Base-by-base conservation (phyloP, 139 green algal genomes). In the Ettlia oleoabundans region DNA sequence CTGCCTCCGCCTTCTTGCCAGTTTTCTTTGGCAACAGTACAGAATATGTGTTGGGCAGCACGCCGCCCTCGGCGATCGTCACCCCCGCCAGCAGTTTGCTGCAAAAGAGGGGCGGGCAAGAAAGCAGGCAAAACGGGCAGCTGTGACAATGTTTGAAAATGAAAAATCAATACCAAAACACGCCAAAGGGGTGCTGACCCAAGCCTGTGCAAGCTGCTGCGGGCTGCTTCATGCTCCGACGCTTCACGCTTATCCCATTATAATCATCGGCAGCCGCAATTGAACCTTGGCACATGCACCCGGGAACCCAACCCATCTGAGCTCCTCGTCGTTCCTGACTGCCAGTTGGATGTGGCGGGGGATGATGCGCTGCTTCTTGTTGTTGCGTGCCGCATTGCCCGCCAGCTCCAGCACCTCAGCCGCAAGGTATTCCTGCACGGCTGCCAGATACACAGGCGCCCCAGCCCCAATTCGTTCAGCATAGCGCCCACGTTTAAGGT, bases 31-130 rank as follows among this genome's bases (percentile, higher is more conserved):
- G 92, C 69, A 97, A 89, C 43, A 97, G 87, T 26, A 96, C 92
- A 13, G 80, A 86, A 83, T 97, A 93, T 83, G 96, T 97, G 90
- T 96, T 97, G 81, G 94, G 94, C 67, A 97, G 84, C 41, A 97
- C 94, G 88, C 94, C 94, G 72, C 94, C 94, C 37, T 89, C 63
- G 26, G 94, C 89, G 75, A 97, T 96, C 71, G 93, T 96, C 37
- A 95, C 92, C 32, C 78, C 84, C 30, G 88, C 87, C 19, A 97
- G 89, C 77, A 98, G 93, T 92, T 98, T 98, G 92, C 22, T 67
- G 61, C 61, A 10, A 30, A 3, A 30, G 4, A 8, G 5, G 22
- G 61, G 61, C 22, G 22, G 61, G 61, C 9, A n/a, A 4, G 26
- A 30, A 37, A 3, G 47, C n/a, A n/a, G n/a, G n/a, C n/a, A n/a